Conservation (phyloP, 169 alveolate species). For the Neospora caninum region DNA sequence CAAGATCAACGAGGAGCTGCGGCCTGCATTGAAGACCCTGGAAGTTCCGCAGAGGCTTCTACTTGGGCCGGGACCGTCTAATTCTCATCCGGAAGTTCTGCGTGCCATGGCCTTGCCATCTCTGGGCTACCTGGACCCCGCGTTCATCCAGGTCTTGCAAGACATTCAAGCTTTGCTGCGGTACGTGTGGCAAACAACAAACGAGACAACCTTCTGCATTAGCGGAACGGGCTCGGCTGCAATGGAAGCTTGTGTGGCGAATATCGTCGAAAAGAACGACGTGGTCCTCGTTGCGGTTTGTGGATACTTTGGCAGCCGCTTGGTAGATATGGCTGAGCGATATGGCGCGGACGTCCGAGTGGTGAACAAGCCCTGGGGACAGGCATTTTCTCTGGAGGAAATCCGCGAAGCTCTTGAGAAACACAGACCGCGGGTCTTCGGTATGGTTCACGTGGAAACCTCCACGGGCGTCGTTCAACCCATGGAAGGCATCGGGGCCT, state of each 20-base stretch:
- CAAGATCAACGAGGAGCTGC: slow-evolving; percentile 7
- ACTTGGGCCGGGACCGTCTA: slow-evolving; percentile 70
- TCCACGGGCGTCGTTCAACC: slow-evolving; percentile 72
- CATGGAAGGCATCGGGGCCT: slow-evolving; percentile 59
- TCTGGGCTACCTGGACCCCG: slow-evolving; percentile 69
- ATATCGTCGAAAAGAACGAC: slow-evolving; percentile 50
- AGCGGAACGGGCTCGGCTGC: slow-evolving; percentile 73
- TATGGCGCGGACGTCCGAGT: slow-evolving; percentile 63
- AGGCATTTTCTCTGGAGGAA: slow-evolving; percentile 55
- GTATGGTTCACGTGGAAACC: slow-evolving; percentile 71
- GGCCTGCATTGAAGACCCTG: not conserved
- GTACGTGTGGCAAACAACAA: slow-evolving; percentile 65
- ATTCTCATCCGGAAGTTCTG: slow-evolving; percentile 56
- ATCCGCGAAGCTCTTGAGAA: slow-evolving; percentile 45
- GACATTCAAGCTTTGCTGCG: slow-evolving; percentile 67
- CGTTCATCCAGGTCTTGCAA: slow-evolving; percentile 41
- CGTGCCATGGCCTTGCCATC: slow-evolving; percentile 53
- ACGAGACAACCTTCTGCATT: slow-evolving; percentile 17
- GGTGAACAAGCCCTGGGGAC: slow-evolving; percentile 63
- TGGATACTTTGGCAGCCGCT: slow-evolving; percentile 69
- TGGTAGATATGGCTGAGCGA: slow-evolving; percentile 65
- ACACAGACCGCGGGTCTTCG: slow-evolving; percentile 44
- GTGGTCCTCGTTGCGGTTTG: slow-evolving; percentile 35
- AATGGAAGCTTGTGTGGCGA: slow-evolving; percentile 71
- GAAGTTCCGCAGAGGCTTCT: slow-evolving; percentile 41